Conservation (phyloP, 805 yeast species). For the Saturnispora serradocipensis region DNA sequence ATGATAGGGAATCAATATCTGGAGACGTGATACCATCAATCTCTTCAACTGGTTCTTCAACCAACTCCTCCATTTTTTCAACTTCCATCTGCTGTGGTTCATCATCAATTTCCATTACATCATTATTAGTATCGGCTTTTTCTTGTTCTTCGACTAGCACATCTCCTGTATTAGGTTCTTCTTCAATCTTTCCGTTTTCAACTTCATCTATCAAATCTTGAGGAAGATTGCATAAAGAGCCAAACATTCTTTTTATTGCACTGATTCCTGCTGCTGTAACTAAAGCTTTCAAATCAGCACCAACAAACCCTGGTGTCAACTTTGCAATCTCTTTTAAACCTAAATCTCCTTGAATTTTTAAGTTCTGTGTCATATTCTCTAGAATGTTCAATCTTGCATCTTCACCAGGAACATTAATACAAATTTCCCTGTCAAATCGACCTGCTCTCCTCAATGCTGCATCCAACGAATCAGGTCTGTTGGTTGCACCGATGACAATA, state of each 20-base stretch:
- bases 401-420: slow-evolving; percentile 91
- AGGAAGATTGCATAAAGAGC: slow-evolving; percentile 35
- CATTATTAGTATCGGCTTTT: slow-evolving; percentile 4
- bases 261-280: slow-evolving; percentile 92
- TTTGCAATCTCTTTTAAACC: slow-evolving; percentile 73
- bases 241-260: slow-evolving; percentile 87
- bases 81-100: slow-evolving; percentile 18
- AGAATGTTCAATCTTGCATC: slow-evolving; percentile 67
- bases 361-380: slow-evolving; percentile 55
- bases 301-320: slow-evolving; percentile 94
- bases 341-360: slow-evolving; percentile 62
- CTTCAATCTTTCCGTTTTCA: neutral
- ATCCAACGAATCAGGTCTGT: slow-evolving; percentile 91
- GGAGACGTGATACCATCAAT: neutral
- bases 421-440: slow-evolving; percentile 89
- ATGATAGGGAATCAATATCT: slow-evolving; percentile 30
- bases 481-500: slow-evolving; percentile 91
- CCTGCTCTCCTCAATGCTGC: slow-evolving; percentile 95
- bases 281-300: slow-evolving; percentile 91
- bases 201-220: slow-evolving; percentile 26
- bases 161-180: slow-evolving; percentile 6
- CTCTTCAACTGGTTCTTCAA: neutral
- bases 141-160: neutral
- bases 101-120: slow-evolving; percentile 1
- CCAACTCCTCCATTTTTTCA: neutral